Percentiles rank a stretch among this genome's conserved stretches.
These are phyloP conservation scores for Tetracladium maxilliforme DNA, from an alignment of 2,329 filamentous ascomycete species.

Conservation along the genomic window DNA sequence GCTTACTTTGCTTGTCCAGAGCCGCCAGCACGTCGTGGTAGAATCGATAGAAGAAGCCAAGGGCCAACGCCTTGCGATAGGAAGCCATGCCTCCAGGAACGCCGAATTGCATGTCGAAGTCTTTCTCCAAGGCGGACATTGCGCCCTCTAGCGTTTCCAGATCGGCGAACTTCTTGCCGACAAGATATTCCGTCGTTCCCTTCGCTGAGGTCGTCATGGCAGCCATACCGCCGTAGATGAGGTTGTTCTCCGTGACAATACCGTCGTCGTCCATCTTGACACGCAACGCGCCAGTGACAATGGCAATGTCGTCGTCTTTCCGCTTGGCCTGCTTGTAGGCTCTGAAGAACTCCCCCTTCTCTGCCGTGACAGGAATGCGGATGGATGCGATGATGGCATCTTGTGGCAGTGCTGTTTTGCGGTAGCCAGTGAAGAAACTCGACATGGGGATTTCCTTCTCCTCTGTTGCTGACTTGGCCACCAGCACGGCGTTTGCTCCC, in stretches of 20 bases:
- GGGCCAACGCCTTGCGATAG: conserved; percentile 77
- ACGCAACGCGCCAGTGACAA: conserved; percentile 78
- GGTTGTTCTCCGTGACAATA: conserved; percentile 55
- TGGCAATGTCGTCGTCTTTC: conserved; percentile 97
- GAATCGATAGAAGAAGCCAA: conserved; percentile 94
- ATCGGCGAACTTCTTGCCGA: conserved; percentile 68
- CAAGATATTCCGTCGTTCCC: conserved; percentile 57
- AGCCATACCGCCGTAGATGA: conserved; percentile 94
- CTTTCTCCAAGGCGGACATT: conserved; percentile 77
- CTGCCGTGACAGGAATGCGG: conserved; percentile 62
- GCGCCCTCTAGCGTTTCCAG: conserved; percentile 73
- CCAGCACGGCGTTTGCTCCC: conserved; percentile 65
- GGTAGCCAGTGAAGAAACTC: conserved; percentile 84
- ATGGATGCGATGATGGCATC: conserved; percentile 80
- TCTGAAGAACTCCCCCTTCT: conserved; percentile 69
- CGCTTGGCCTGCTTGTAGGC: conserved; percentile 95
- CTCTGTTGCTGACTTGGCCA: conserved; percentile 62
- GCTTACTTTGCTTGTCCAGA: conserved; percentile 31
- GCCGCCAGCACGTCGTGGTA: conserved; percentile 73
- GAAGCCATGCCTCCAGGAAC: conserved; percentile 97
- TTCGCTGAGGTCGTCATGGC: conserved; percentile 80
- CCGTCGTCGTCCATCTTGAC: conserved; percentile 57
- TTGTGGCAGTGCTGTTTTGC: conserved; percentile 64
- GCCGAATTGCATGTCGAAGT: conserved; percentile 79
- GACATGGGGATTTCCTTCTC: conserved; percentile 83